These are phyloP conservation scores for Coriolopsis trogii DNA, from an alignment of 1,284 basidiomycete genomes.

Conservation along the genomic window DNA sequence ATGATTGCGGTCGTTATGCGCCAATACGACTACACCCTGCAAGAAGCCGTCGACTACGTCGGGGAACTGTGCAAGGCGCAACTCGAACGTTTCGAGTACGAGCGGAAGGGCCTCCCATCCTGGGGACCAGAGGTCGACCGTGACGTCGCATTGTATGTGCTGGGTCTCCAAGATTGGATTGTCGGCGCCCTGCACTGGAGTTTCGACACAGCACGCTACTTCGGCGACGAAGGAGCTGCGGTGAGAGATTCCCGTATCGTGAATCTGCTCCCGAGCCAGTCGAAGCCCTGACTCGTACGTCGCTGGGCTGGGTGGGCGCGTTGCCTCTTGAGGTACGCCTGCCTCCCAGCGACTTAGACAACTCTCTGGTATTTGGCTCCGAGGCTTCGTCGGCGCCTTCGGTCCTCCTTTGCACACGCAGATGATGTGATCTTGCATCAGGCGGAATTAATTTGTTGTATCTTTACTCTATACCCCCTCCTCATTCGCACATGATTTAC, in stretches of 20 bases:
- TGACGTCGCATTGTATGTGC: constrained; percentile 33
- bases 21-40: constrained; percentile 27
- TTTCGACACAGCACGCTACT: constrained; percentile 37
- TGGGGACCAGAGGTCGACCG: constrained; percentile 33
- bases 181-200: constrained; percentile 37
- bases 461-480: no score
- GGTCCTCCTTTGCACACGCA: no score
- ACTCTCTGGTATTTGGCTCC: no score
- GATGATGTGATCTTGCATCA: no score
- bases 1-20: constrained; percentile 35
- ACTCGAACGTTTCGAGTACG: constrained; percentile 29
- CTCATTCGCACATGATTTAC: no score
- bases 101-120: constrained; percentile 31
- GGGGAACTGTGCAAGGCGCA: constrained; percentile 32
- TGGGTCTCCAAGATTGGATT: constrained; percentile 37
- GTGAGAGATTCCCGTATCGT: constrained; percentile 33
- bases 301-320: not conserved
- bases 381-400: not conserved
- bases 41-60: constrained; percentile 34
- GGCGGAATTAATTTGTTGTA: no score
- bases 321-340: constrained; percentile 5
- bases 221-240: constrained; percentile 31
- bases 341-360: constrained; percentile 5
- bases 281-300: constrained; percentile 2
- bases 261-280: constrained; percentile 26